Conservation (phyloP, 345 rosid species). For the Triadica sebifera region DNA sequence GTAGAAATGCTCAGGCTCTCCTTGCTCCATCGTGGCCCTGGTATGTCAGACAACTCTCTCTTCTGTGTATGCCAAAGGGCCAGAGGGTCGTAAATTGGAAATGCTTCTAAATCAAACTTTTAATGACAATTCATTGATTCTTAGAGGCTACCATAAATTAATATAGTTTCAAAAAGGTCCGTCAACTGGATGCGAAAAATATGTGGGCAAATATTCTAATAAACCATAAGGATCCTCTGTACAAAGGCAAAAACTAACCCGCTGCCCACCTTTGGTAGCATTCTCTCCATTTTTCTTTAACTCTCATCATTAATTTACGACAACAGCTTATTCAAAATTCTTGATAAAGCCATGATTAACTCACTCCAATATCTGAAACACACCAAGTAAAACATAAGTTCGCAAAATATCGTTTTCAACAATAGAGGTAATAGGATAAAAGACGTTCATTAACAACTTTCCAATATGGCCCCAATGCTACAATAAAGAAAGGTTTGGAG, state of each 20-base stretch:
- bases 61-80: slow-evolving; percentile 34
- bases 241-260: slow-evolving; percentile 44
- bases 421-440: neutral
- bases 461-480: neutral
- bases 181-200: neutral
- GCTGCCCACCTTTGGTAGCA: slow-evolving; percentile 44
- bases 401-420: neutral
- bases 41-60: slow-evolving; percentile 72
- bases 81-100: neutral
- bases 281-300: slow-evolving; percentile 49
- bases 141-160: neutral
- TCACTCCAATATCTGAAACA: slow-evolving; percentile 34
- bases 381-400: slow-evolving; percentile 12
- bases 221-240: neutral
- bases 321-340: slow-evolving; percentile 47
- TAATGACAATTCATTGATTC: neutral
- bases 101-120: neutral
- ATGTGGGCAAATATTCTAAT: neutral
- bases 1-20: slow-evolving; percentile 80
- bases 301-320: slow-evolving; percentile 43
- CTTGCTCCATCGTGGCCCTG: slow-evolving; percentile 88
- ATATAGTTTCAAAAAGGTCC: neutral
- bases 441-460: neutral
- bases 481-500: neutral
- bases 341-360: slow-evolving; percentile 64